Base-by-base conservation (phyloP, 2,329 filamentous ascomycete species). In the Juglanconis sp. region DNA sequence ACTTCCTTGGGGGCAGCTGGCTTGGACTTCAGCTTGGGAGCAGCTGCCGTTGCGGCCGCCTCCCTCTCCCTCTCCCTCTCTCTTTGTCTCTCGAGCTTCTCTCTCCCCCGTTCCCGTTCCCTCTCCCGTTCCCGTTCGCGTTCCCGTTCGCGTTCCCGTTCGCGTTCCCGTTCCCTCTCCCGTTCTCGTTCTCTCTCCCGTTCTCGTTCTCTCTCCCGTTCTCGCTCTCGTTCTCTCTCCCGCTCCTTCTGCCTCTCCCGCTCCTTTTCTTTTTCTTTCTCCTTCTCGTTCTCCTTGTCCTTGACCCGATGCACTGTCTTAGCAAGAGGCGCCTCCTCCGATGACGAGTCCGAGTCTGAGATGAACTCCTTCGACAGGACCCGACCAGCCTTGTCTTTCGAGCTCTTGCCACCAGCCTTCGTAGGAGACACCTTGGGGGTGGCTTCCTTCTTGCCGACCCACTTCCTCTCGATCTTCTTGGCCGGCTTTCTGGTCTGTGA, bases 401-500 rank as follows among this genome's bases (percentile, higher is more conserved):
- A 64, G 1, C 67, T 13, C 49, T 61, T 61, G 17, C 30, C 49
- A n/a, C 68, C 66, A 11, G 73, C 63, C 68, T 83, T 85, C 49
- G 70, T 76, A 2, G 76, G 73, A 3, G 77, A 76, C 10, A 71
- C 63, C 66, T 77, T 78, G 10, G 73, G 68, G 0, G 72, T 60
- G 1, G 67, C 61, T 5, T 74, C 60, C 62, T 76, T 78, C 69
- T 78, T 79, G 49, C 71, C 77, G 0, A 77, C 76, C 17, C 85
- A 69, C 4, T 85, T 73, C 47, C 82, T 79, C 72, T 87, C 87
- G 17, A 75, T 66, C 70, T 87, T 87, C 75, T 87, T 87, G n/a
- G 79, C 68, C 4, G 73, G 65, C 5, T 76, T 72, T 17, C 78
- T 69, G n/a, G 80, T 74, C 64, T 83, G 81, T 1, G 84, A 85